Percentiles rank a stretch among this genome's conserved stretches.
phyloP scores from a whole-genome alignment of 2,329 filamentous ascomycete species.

The Dendryphion nanum region DNA sequence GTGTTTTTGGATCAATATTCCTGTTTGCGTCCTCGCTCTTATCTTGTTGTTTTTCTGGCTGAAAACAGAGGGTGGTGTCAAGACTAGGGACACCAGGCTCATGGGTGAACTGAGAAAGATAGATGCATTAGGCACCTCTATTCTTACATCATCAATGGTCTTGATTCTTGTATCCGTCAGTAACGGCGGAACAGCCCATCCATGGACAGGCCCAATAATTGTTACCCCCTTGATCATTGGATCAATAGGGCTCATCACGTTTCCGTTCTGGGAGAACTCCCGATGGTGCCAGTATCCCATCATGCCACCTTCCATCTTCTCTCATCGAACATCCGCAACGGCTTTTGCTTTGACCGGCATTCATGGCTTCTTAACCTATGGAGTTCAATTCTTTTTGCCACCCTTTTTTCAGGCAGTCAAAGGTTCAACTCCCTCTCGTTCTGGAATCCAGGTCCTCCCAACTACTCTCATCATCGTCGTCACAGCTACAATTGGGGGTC shows the following conservation, averaged over 20 bases:
- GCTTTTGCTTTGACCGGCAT: conserved; percentile 36
- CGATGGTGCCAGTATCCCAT: conserved; percentile 29
- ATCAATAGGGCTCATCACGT: conserved; percentile 37
- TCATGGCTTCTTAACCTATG: conserved; percentile 25
- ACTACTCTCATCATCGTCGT: conserved; percentile 22
- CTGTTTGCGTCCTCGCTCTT: conserved; percentile 27
- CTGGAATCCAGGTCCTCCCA: conserved; percentile 28
- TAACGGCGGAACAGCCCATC: conserved; percentile 43
- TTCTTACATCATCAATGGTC: conserved; percentile 43
- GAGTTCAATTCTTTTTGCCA: conserved; percentile 22
- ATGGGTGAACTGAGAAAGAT: conserved; percentile 19
- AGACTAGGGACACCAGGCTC: conserved; percentile 10
- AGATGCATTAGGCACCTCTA: conserved; percentile 41
- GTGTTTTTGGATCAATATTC: conserved; percentile 45
- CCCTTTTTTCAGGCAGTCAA: conserved; percentile 29
- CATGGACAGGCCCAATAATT: conserved; percentile 44
- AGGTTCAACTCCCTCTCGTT: conserved; percentile 18
- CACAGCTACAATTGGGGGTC: conserved; percentile 19
- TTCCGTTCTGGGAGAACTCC: conserved; percentile 41
- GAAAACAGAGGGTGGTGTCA: conserved; percentile 3
- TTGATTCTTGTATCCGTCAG: conserved; percentile 46
- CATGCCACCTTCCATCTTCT: conserved; percentile 47
- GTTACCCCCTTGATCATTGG: conserved; percentile 48
- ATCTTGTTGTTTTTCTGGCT: conserved; percentile 33
- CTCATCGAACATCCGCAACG: conserved; percentile 40